Evolutionary conservation across 2,329 filamentous ascomycete genomes (phyloP), one percentile per base, ranked within the genome.

Genomic region (Biscogniauxia marginata): DNA sequence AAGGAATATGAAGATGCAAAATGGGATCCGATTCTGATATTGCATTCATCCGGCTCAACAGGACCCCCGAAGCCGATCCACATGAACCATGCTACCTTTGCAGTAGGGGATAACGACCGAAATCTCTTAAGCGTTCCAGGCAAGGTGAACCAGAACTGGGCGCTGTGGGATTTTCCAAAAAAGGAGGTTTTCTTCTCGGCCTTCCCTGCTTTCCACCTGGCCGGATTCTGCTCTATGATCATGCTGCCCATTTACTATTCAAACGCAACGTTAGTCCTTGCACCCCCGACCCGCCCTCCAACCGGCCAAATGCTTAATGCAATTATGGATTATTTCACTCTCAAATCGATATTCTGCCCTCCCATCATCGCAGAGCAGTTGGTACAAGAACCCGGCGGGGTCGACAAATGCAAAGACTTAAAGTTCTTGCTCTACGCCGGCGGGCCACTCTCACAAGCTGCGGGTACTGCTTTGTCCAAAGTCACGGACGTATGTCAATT

Each of bases 401-500:
- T 62, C 22, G 61, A 63, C 11, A 59, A 59, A 50, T 53, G 59
- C 47, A 57, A 49, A 6, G 51, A 46, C 13, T 54, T 65, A 11
- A 56, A 66, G 2, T 66, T 63, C 24, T 25, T 63, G 13, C 55
- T 62, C 16, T 66, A 66, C 34, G 61, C 61, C 3, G 64, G 62
- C 4, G 64, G 64, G 0, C 61, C 62, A 0, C 59, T 66, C 21
- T 63, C 62, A 0, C 57, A 59, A 30, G 8, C 25, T 7, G 58
- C 56, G 13, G 64, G 64, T 8, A 56, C 60, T 22, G 52, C 55
- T 18, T 30, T 66, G 16, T 60, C 56, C 54, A 56, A 55, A 19
- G 58, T 63, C 24, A 66, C 62, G 1, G 58, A 61, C 9, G 59
- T 66, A 16, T 64, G 63, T 47, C 63, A 66, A 16, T 56, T 66